Percentiles rank a stretch among this genome's conserved stretches.
Conservation (phyloP, 441 rosid species). For the Adansonia gregorii region DNA sequence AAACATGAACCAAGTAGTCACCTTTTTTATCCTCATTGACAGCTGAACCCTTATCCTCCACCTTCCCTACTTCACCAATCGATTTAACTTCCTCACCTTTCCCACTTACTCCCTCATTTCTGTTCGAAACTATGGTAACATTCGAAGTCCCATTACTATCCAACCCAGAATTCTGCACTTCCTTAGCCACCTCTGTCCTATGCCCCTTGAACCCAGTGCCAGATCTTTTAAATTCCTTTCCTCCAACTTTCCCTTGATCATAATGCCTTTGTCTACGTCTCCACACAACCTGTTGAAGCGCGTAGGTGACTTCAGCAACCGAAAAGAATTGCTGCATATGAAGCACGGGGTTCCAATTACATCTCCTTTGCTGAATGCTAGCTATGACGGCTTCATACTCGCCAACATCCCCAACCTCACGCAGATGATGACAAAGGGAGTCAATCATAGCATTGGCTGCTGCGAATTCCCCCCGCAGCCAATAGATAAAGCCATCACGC, state of each 20-base stretch:
- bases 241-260: slow-evolving; percentile 43
- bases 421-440: slow-evolving; percentile 6
- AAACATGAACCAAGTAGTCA: slow-evolving; percentile 29
- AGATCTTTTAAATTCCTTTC: slow-evolving; percentile 58
- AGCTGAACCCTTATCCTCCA: slow-evolving; percentile 38
- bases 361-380: slow-evolving; percentile 15
- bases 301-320: slow-evolving; percentile 53
- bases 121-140: slow-evolving; percentile 16
- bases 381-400: slow-evolving; percentile 14
- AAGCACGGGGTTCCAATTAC: slow-evolving; percentile 37
- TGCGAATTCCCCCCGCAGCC: slow-evolving; percentile 14
- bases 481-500: slow-evolving; percentile 21
- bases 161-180: slow-evolving; percentile 36
- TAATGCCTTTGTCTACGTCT: slow-evolving; percentile 51
- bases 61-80: slow-evolving; percentile 32
- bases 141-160: slow-evolving; percentile 44
- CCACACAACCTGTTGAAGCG: slow-evolving; percentile 67
- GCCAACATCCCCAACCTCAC: slow-evolving; percentile 12
- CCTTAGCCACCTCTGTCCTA: slow-evolving; percentile 47
- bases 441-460: slow-evolving; percentile 20
- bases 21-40: slow-evolving; percentile 55
- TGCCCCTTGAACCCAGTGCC: slow-evolving; percentile 50
- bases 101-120: slow-evolving; percentile 30
- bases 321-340: slow-evolving; percentile 86
- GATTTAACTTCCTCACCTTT: slow-evolving; percentile 43